Percentiles rank a stretch among this genome's conserved stretches.
These are phyloP conservation scores for Cryptococcus sp. DNA, from an alignment of 1,284 basidiomycete species.

Conservation along the genomic window DNA sequence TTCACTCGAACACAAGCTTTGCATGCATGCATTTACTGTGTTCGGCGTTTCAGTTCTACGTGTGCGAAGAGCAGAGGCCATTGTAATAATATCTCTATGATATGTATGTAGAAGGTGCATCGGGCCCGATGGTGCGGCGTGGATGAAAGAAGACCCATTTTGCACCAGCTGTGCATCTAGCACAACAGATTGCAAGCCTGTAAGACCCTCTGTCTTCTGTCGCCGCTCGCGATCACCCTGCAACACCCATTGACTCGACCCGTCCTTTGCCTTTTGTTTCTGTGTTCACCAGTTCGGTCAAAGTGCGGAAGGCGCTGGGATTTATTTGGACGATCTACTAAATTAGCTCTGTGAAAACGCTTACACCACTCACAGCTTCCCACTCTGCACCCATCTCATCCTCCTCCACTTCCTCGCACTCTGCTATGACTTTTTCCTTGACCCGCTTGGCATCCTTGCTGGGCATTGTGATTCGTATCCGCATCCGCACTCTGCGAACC, in stretches of 20 bases:
- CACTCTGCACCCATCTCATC: slow-evolving; percentile 78
- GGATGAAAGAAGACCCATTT: too few species aligned
- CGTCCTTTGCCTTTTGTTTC: slow-evolving; percentile 79
- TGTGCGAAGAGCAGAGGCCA: too few species aligned
- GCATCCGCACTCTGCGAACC: slow-evolving; percentile 90
- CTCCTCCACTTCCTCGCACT: slow-evolving; percentile 80
- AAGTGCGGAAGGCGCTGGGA: slow-evolving; percentile 83
- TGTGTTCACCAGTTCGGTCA: slow-evolving; percentile 86
- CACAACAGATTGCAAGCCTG: too few species aligned
- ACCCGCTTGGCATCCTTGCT: slow-evolving; percentile 70
- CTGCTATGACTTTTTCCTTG: slow-evolving; percentile 70
- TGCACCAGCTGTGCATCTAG: too few species aligned
- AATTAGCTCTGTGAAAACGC: background rate
- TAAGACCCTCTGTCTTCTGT: too few species aligned
- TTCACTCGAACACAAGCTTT: too few species aligned
- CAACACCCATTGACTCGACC: slow-evolving; percentile 67
- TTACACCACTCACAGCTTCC: slow-evolving; percentile 70
- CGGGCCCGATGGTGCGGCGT: too few species aligned
- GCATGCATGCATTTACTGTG: too few species aligned
- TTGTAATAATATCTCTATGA: too few species aligned
- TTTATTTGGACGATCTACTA: slow-evolving; percentile 83
- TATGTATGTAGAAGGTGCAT: too few species aligned
- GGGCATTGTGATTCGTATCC: slow-evolving; percentile 80
- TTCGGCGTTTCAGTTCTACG: too few species aligned
- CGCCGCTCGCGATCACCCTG: background rate